phyloP scores from a whole-genome alignment of 208 protist genomes.

The Leishmania guyanensis region DNA sequence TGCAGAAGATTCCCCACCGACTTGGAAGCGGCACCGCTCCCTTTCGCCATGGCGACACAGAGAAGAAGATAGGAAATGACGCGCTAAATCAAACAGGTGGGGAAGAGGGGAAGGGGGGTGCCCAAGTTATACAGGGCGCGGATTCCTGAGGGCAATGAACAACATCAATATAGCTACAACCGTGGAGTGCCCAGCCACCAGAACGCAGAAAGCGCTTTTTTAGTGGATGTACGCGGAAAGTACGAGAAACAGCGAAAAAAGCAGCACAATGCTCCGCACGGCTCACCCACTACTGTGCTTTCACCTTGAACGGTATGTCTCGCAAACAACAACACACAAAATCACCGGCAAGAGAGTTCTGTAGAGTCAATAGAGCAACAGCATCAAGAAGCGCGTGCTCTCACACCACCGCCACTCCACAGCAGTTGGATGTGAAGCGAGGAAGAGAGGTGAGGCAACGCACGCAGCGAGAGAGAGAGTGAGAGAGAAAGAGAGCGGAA shows the following conservation, averaged over 20 bases:
- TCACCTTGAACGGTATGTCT: background rate
- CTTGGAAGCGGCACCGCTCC: background rate
- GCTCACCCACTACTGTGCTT: background rate
- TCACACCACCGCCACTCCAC: background rate
- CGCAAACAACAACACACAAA: background rate
- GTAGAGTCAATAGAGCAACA: background rate
- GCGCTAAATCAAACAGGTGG: background rate
- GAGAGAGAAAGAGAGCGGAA: too few species aligned
- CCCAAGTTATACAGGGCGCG: background rate
- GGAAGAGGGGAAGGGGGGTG: background rate
- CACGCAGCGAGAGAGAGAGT: too few species aligned
- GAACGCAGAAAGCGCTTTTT: background rate
- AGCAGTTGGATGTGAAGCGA: background rate
- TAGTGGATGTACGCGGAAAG: background rate
- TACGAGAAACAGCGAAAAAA: background rate
- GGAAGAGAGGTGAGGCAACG: background rate
- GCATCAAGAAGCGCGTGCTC: background rate
- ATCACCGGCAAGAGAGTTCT: background rate
- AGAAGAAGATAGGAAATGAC: background rate
- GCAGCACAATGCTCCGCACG: background rate
- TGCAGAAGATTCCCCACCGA: slow-evolving; percentile 40
- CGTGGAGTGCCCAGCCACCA: background rate
- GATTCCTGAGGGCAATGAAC: background rate
- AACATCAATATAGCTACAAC: background rate
- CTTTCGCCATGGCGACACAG: slow-evolving; percentile 15